Percentiles rank a stretch among this genome's conserved stretches.
These are phyloP conservation scores for Stagonosporopsis vannaccii DNA, from an alignment of 2,329 filamentous ascomycete species.

Conservation along the genomic window DNA sequence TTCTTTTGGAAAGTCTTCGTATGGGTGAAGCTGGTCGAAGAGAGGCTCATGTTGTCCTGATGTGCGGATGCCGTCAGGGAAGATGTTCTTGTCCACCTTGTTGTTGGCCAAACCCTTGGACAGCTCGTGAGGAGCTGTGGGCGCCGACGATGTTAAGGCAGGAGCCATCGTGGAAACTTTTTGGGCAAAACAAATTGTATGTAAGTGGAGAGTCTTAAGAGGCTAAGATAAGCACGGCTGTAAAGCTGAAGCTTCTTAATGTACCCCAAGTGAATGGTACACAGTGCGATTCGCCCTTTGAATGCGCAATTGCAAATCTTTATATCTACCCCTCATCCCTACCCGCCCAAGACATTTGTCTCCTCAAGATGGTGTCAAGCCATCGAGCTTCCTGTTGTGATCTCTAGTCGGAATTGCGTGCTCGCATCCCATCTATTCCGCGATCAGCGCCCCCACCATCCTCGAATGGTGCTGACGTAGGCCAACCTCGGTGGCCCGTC, in stretches of 20 bases:
- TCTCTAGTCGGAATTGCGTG: conserved; percentile 42
- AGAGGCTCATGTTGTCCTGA: conserved; percentile 76
- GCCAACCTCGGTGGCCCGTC: conserved; percentile 16
- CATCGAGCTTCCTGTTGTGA: conserved; percentile 32
- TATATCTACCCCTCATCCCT: conserved; percentile 24
- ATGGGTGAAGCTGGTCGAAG: conserved; percentile 70
- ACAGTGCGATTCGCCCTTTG: neutral
- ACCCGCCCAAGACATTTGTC: conserved; percentile 20
- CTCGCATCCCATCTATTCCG: conserved; percentile 26
- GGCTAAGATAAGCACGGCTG: neutral
- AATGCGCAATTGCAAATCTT: conserved; percentile 18
- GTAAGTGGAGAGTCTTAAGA: neutral
- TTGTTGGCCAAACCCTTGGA: conserved; percentile 33
- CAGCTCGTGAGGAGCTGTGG: conserved; percentile 49
- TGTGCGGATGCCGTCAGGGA: conserved; percentile 71
- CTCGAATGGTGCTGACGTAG: conserved; percentile 14
- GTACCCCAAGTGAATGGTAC: conserved; percentile 7
- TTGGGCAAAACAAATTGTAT: neutral
- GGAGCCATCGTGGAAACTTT: conserved; percentile 45
- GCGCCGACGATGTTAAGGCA: conserved; percentile 49
- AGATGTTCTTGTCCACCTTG: conserved; percentile 56
- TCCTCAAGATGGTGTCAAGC: conserved; percentile 25
- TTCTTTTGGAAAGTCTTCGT: conserved; percentile 72
- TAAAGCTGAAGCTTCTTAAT: neutral
- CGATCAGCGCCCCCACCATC: conserved; percentile 21